Conservation (phyloP, 1,284 basidiomycete genomes). For the Xerocomus minutiporus region DNA sequence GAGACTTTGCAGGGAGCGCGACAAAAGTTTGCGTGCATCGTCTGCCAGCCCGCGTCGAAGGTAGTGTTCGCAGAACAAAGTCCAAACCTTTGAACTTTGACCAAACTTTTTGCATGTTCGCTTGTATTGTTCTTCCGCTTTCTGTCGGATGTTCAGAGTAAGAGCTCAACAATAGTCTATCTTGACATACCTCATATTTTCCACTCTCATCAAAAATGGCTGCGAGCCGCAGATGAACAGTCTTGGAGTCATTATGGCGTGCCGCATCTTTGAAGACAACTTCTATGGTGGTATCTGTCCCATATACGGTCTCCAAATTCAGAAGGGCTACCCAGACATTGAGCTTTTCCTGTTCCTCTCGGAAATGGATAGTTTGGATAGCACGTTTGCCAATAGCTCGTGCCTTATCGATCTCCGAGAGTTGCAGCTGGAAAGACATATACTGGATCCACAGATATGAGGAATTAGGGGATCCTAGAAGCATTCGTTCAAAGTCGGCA, state of each 20-base stretch:
- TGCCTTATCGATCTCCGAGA: conserved; percentile 94
- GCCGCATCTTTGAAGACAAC: conserved; percentile 86
- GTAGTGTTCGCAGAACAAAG: conserved; percentile 78
- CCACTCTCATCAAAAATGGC: conserved; percentile 81
- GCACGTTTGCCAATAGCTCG: conserved; percentile 84
- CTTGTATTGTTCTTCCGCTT: conserved; percentile 83
- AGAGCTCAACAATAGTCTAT: neutral
- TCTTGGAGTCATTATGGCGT: conserved; percentile 89
- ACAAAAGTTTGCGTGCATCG: conserved; percentile 81
- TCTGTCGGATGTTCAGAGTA: conserved; percentile 41
- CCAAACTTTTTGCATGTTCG: conserved; percentile 91
- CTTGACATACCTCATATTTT: conserved; percentile 65
- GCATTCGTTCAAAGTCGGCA: conserved; percentile 89
- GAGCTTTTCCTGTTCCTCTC: conserved; percentile 94
- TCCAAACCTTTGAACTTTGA: conserved; percentile 89
- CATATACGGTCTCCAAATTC: conserved; percentile 94
- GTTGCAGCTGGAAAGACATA: conserved; percentile 96
- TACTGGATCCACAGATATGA: conserved; percentile 99
- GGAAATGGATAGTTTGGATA: conserved; percentile 84
- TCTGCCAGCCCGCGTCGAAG: conserved; percentile 71
- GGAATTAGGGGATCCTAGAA: conserved; percentile 95
- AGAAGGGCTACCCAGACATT: conserved; percentile 98
- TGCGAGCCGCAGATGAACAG: conserved; percentile 80
- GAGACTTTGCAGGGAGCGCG: conserved; percentile 87
- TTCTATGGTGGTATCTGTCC: conserved; percentile 78